Base-by-base conservation (phyloP, 768 basidiomycete species). In the Suillus bovinus region DNA sequence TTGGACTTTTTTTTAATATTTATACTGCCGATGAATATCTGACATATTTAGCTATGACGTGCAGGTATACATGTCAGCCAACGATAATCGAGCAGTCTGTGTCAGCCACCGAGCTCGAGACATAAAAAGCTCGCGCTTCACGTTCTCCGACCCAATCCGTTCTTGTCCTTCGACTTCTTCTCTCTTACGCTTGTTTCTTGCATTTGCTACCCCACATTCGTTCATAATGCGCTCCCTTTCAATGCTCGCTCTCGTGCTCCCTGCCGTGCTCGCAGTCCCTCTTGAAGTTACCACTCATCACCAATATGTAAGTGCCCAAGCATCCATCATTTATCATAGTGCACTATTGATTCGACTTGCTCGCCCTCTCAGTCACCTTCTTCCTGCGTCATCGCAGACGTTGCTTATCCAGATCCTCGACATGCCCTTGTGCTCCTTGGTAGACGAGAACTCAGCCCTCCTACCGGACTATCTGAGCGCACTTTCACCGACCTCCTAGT, bases 301-400 rank as follows among this genome's bases (percentile, higher is more conserved):
- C 39, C 16, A 55, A 34, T 29, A 61, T 42, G 13, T 16, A 27
- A 31, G 8, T 33, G 10, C 20, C 17, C 17, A 17, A 17, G 20
- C 17, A 17, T 31, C 10, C 10, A 29, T 6, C 4, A 13, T n/a
- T n/a, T 10, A 29, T 10, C 14, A 22, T 22, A 38, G 27, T 38
- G 31, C 36, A 38, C 13, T 20, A 17, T 14, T 29, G 41, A 10
- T 60, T 64, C 22, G 16, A 71, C 52, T 38, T 17, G 4, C 46
- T 22, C 16, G 2, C 38, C 36, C 1, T 49, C 5, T 4, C n/a
- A 73, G 71, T 47, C 57, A 33, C 11, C 44, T 13, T 41, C 69
- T 20, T 52, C 69, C 10, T 72, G 71, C 38, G 56, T 74, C 59
- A 72, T 72, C 47, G 73, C 73, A n/a, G 64, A 73, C 22, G 22